Conservation (phyloP, 2,329 filamentous ascomycete species). For the Fusarium tupiense region DNA sequence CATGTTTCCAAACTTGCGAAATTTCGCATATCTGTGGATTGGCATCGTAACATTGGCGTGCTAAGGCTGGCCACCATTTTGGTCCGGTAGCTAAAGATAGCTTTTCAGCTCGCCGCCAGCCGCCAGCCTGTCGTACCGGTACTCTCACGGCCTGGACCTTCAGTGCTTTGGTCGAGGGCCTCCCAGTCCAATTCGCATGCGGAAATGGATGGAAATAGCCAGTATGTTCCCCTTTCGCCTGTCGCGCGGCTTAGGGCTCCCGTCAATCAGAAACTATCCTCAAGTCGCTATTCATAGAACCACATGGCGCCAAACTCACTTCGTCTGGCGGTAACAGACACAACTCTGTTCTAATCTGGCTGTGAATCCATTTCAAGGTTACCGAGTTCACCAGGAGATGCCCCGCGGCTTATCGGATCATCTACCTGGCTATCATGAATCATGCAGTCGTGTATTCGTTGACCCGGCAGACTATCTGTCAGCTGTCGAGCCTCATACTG, state of each 20-base stretch:
- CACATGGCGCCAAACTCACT: neutral
- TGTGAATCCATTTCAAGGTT: neutral
- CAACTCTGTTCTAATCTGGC: neutral
- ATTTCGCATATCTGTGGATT: neutral
- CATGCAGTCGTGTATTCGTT: conserved; percentile 3
- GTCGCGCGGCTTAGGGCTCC: neutral
- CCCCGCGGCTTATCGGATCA: neutral
- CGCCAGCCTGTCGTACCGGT: neutral
- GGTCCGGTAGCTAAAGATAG: conserved; percentile 30
- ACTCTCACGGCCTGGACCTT: neutral
- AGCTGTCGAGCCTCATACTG: neutral
- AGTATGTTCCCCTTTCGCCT: neutral
- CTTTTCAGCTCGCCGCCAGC: neutral
- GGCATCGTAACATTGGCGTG: conserved; percentile 1
- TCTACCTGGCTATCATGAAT: neutral
- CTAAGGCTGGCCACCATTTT: neutral
- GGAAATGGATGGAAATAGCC: neutral
- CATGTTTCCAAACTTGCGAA: conserved; percentile 5
- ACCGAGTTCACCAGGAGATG: neutral
- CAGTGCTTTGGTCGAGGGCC: neutral
- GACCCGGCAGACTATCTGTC: neutral
- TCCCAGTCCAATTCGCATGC: neutral
- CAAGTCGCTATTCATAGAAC: conserved; percentile 5
- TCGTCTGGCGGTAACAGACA: neutral
- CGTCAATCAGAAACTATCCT: neutral